Base-by-base conservation (phyloP, 176 grass and related monocot genomes). In the Echinochloa phyllopogon region DNA sequence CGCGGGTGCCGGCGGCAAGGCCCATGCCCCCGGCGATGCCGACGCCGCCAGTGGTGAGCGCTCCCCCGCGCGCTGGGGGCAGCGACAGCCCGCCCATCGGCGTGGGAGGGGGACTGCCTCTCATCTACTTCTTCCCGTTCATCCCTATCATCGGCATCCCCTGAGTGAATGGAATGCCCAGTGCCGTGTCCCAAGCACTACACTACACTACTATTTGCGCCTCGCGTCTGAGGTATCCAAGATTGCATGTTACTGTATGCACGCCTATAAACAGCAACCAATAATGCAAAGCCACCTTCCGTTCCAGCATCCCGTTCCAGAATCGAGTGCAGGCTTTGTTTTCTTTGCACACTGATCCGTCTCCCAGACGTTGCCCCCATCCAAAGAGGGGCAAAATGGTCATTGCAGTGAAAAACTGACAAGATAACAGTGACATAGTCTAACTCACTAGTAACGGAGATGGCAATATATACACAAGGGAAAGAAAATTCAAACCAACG, bases 111-210 rank as follows among this genome's bases (percentile, higher is more conserved):
- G 81, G 75, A 1, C 61, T 87, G 59, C 81, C 89, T 4, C 81
- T 87, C 81, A 84, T 91, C 52, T 84, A 49, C 81, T 68, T 91
- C 80, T 87, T 91, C 62, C 85, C 75, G 60, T 91, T 91, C 85
- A 27, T 91, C 33, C 89, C 89, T 0, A 84, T 87, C 80, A 91
- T 90, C 10, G 72, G 88, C 63, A 90, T 90, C 69, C 88, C 88
- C 20, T 90, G 64, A 83, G 38, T 16, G 24, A 65, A 55, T 6
- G 3, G 8, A 36, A 3, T 10, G 10, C 39, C 49, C 0, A 51
- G 5, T 14, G 21, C 12, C 8, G 36, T 36, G 66, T 52, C 58
- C 39, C 8, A 8, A 16, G 44, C 7, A 40, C 7, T n/a, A 23
- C 7, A 40, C 7, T n/a, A 23, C 2, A 6, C 40, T 7, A 25